Percentiles rank a stretch among this genome's conserved stretches.
phyloP scores from a whole-genome alignment of 2,329 filamentous ascomycete species.

The Colletotrichum orchidophilum region DNA sequence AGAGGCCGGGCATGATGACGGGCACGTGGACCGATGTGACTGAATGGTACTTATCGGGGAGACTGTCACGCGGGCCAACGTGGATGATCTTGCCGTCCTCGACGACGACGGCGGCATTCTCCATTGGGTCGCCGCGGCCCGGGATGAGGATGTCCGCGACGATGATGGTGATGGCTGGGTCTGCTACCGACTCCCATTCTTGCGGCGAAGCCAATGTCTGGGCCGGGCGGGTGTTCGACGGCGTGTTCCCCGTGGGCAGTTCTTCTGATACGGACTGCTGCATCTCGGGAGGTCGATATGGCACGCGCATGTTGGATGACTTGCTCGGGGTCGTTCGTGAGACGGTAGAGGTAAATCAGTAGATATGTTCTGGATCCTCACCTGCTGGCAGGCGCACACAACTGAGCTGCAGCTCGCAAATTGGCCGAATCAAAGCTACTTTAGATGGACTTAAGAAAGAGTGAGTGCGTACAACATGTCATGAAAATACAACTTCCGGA shows the following conservation, averaged over 20 bases:
- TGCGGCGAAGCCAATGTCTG: background rate
- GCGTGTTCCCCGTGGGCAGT: background rate
- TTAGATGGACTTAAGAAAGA: background rate
- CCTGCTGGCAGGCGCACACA: background rate
- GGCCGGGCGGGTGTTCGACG: background rate
- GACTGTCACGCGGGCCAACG: constrained; percentile 44
- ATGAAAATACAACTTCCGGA: background rate
- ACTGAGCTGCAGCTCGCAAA: background rate
- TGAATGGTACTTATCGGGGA: constrained; percentile 44
- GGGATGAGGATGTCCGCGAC: constrained; percentile 54
- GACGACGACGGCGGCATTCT: constrained; percentile 50
- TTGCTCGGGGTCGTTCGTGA: background rate
- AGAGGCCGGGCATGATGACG: constrained; percentile 60
- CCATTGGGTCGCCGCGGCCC: constrained; percentile 53
- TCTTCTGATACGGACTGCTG: background rate
- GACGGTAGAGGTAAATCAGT: no score
- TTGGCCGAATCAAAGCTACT: background rate
- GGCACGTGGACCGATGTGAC: constrained; percentile 46
- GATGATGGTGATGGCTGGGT: constrained; percentile 32
- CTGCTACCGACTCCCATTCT: background rate
- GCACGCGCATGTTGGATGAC: constrained; percentile 12
- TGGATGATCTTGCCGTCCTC: constrained; percentile 50
- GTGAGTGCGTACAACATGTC: background rate
- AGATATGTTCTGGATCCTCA: background rate
- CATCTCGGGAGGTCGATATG: background rate